Evolutionary conservation across 352 stramenopile genomes (phyloP).

Genomic region (Phytophthora agathidicida): DNA sequence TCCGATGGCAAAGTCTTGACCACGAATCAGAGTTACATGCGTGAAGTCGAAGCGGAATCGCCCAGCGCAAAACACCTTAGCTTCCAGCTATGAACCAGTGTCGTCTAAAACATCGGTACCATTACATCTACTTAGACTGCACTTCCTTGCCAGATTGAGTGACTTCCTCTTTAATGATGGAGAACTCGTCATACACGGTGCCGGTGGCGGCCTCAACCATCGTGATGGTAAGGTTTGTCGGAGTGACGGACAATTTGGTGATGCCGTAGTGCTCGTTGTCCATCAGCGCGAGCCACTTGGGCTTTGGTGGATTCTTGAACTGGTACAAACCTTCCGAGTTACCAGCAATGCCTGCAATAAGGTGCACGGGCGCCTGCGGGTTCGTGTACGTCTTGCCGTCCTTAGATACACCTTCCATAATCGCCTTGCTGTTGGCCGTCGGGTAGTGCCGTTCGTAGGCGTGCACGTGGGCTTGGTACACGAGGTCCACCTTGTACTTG

Average conservation of each 20-base stretch:
- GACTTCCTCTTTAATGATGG: slow-evolving; percentile 37
- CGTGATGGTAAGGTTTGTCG: slow-evolving; percentile 38
- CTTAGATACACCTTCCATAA: slow-evolving; percentile 49
- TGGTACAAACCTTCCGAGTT: slow-evolving; percentile 44
- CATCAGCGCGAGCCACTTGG: slow-evolving; percentile 40
- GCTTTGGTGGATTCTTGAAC: slow-evolving; percentile 20
- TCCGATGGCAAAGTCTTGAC: no score
- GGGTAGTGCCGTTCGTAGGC: slow-evolving; percentile 58
- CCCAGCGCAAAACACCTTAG: no score
- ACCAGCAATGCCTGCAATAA: slow-evolving; percentile 51
- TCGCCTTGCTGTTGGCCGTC: slow-evolving; percentile 35
- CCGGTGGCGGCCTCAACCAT: slow-evolving; percentile 33
- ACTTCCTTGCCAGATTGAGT: slow-evolving; percentile 6
- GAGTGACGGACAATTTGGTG: slow-evolving; percentile 33
- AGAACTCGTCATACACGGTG: slow-evolving; percentile 44
- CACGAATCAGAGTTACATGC: no score
- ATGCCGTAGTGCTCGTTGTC: slow-evolving; percentile 50
- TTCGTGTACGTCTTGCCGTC: slow-evolving; percentile 49
- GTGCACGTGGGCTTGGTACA: slow-evolving; percentile 56
- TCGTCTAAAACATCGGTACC: no score
- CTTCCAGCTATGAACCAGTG: no score
- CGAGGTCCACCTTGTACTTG: slow-evolving; percentile 61
- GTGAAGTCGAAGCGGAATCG: no score
- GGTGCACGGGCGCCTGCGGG: slow-evolving; percentile 53
- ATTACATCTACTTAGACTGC: slow-evolving; percentile 6